Evolutionary conservation across 2,329 filamentous ascomycete species (phyloP).

Genomic region (Tolypocladium ophioglossoides): DNA sequence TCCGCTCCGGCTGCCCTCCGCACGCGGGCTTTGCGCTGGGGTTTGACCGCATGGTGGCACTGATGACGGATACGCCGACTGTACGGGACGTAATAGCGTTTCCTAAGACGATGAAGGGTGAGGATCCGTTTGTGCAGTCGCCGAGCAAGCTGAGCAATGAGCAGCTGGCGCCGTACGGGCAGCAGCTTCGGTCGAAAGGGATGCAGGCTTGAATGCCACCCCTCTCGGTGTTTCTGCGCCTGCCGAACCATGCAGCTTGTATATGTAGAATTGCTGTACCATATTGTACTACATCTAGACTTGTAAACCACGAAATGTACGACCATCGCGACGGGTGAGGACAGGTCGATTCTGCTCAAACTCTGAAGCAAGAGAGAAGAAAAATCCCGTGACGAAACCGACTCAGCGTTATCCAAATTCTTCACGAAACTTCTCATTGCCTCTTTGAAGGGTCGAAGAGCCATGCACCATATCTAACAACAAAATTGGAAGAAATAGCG

Average conservation of each 20-base stretch:
- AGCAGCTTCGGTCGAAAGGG: constrained; percentile 16
- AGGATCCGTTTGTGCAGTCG: constrained; percentile 73
- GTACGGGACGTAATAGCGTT: constrained; percentile 95
- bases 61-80: constrained; percentile 66
- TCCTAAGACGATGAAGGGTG: constrained; percentile 83
- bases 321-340: background rate
- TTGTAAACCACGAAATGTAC: background rate
- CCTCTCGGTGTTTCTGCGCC: background rate
- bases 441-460: too few relatives aligned
- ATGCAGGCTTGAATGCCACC: background rate
- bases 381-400: too few relatives aligned
- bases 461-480: too few relatives aligned
- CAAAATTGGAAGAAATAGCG: too few relatives aligned
- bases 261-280: background rate
- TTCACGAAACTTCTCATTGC: too few relatives aligned
- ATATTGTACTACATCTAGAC: background rate
- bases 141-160: constrained; percentile 58
- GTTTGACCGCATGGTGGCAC: constrained; percentile 75
- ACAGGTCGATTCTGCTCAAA: too few relatives aligned
- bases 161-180: constrained; percentile 36
- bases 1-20: constrained; percentile 80
- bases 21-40: constrained; percentile 91
- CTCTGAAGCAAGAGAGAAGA: too few relatives aligned
- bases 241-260: background rate
- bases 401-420: too few relatives aligned